Conservation (phyloP, 495 filamentous ascomycete genomes). For the Parathielavia appendiculata region DNA sequence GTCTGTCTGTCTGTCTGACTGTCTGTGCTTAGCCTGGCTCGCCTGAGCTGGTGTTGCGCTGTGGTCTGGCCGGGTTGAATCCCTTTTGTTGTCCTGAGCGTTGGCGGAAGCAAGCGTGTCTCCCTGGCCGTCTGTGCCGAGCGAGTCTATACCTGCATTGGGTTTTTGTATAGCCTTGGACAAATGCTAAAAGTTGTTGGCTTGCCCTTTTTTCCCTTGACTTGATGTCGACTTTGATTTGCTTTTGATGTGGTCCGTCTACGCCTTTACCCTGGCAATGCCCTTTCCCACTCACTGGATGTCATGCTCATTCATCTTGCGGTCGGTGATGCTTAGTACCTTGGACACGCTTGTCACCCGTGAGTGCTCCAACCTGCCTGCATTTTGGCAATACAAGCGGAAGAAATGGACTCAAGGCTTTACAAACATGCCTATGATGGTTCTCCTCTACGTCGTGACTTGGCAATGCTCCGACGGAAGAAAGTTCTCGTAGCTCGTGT, state of each 20-base stretch:
- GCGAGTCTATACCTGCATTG: constrained; percentile 11
- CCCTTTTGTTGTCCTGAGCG: not conserved
- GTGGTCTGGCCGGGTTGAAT: not conserved
- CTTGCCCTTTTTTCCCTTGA: not conserved
- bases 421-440: no score
- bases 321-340: no score
- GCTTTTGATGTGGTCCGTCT: not conserved
- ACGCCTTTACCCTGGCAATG: not conserved
- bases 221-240: not conserved
- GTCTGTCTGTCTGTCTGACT: not conserved
- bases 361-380: no score
- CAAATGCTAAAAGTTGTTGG: constrained; percentile 21
- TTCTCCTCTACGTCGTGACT: no score
- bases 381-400: no score
- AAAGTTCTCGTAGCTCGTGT: no score
- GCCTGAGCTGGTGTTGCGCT: not conserved
- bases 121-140: not conserved
- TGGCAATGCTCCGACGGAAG: no score
- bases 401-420: no score
- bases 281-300: no score
- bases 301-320: no score
- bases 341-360: no score
- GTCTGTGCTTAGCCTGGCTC: not conserved
- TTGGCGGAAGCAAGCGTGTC: not conserved
- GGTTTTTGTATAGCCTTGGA: constrained; percentile 14